A percentile compares a stretch with the other conserved stretches of the same genome.
Conservation (phyloP, 805 yeast species). For the Saturnispora hagleri region DNA sequence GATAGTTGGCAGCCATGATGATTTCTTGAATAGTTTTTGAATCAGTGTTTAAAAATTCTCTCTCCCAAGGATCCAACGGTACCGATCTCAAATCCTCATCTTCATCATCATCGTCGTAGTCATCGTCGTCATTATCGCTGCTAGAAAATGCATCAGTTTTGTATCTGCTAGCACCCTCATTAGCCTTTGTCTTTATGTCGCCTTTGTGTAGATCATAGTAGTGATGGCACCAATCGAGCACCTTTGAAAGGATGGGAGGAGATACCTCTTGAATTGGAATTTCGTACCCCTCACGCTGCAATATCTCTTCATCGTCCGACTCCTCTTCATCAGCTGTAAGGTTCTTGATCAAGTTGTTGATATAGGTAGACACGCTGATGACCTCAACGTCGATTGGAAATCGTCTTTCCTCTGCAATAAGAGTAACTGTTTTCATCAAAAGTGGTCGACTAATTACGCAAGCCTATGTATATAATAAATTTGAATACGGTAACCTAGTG, state of each 20-base stretch:
- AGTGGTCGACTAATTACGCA: background rate
- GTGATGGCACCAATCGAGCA: slow-evolving; percentile 13
- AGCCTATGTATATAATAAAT: no score
- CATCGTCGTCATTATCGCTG: slow-evolving; percentile 19
- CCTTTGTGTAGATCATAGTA: slow-evolving; percentile 6
- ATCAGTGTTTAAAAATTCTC: slow-evolving; percentile 79
- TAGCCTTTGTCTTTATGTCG: background rate
- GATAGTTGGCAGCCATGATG: slow-evolving; percentile 67
- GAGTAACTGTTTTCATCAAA: background rate
- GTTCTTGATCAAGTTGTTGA: slow-evolving; percentile 75
- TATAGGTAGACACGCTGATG: slow-evolving; percentile 69
- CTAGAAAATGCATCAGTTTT: slow-evolving; percentile 19
- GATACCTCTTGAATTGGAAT: slow-evolving; percentile 10
- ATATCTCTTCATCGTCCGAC: background rate
- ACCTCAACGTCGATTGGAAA: slow-evolving; percentile 64
- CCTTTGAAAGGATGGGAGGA: slow-evolving; percentile 5
- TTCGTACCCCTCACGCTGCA: background rate
- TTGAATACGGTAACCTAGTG: no score
- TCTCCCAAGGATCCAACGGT: slow-evolving; percentile 61
- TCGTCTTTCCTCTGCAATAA: slow-evolving; percentile 51
- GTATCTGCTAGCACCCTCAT: slow-evolving; percentile 22
- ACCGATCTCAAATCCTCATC: slow-evolving; percentile 56
- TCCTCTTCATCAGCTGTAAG: slow-evolving; percentile 20
- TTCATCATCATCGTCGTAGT: slow-evolving; percentile 28
- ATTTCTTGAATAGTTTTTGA: slow-evolving; percentile 69